Base-by-base conservation (phyloP, 805 yeast genomes). In the Metschnikowia sp. region DNA sequence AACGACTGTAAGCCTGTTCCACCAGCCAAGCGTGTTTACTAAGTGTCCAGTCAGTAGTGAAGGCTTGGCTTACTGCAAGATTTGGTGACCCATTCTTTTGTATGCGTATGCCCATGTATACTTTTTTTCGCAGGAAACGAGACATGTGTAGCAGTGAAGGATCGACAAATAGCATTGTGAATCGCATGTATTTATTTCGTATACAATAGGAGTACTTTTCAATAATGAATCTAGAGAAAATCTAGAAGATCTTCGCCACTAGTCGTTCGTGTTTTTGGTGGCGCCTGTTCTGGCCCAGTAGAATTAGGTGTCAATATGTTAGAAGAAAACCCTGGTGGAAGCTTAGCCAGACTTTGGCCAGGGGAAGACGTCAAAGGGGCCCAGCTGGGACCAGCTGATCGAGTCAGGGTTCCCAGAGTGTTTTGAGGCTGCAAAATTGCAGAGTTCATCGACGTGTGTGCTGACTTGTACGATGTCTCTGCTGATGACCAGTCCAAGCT, bases 11-110 rank as follows among this genome's bases (percentile, higher is more conserved):
- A 89, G 73, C 77, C 96, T 42, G 97, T 92, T 54, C 98, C 98
- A 57, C 98, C 98, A 50, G 94, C 96, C 49, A 84, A 86, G 74
- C 92, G 99, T 82, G 90, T 89, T 53, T 92, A 92, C 71, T 92
- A 83, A 57, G 52, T 47, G 29, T 13, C 30, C 32, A 32, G 26
- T 33, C 7, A 18, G 26, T 22, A 22, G 26, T 7, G 26, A 22
- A 22, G 26, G 26, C 26, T 22, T 22, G 26, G 26, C 7, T 7
- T 22, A 22, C 26, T 22, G 26, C 26, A 22, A 22, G 26, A 5
- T 2, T 22, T 22, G 26, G 31, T 6, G 26, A 22, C 3, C 26
- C 26, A 22, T 7, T 22, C 26, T 5, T 22, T 22, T 32, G 35
- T 32, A 32, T 32, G 35, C 26, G 26, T 22, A 8, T 32, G 35